A percentile compares a stretch with the other conserved stretches of the same genome.
phyloP scores from a whole-genome alignment of 2,329 filamentous ascomycete species.

The Ascochyta fabae region DNA sequence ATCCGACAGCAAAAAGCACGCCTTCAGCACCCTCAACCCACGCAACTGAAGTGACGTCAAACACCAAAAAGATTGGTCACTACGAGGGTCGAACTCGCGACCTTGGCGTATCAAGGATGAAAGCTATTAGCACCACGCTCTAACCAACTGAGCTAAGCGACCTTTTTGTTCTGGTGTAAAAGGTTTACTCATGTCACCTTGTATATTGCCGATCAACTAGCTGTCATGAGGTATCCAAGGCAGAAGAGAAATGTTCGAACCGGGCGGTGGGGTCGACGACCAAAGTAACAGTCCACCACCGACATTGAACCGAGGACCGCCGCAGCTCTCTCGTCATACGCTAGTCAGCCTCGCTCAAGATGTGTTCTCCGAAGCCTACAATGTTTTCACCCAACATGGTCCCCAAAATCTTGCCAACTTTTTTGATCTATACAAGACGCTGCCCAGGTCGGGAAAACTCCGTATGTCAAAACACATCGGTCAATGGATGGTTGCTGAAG shows the following conservation, averaged over 20 bases:
- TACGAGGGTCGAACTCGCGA: constrained; percentile 33
- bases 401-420: too few species aligned
- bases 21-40: neutral
- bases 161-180: constrained; percentile 14
- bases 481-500: too few species aligned
- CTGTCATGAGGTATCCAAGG: too few species aligned
- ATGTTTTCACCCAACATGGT: too few species aligned
- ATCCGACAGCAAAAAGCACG: neutral
- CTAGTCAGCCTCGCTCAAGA: too few species aligned
- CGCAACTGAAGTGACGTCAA: neutral
- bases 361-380: too few species aligned
- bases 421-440: too few species aligned
- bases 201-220: neutral
- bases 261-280: neutral
- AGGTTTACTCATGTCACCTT: neutral
- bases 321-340: too few species aligned
- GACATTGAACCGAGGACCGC: neutral
- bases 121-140: constrained; percentile 31
- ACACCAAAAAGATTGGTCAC: constrained; percentile 24
- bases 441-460: too few species aligned
- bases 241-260: too few species aligned
- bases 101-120: constrained; percentile 25
- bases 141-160: constrained; percentile 34
- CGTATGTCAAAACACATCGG: too few species aligned
- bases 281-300: neutral